A percentile compares a stretch with the other conserved stretches of the same genome.
Evolutionary conservation across 352 stramenopile species (phyloP).

Genomic region (Globisporangium viniferum): DNA sequence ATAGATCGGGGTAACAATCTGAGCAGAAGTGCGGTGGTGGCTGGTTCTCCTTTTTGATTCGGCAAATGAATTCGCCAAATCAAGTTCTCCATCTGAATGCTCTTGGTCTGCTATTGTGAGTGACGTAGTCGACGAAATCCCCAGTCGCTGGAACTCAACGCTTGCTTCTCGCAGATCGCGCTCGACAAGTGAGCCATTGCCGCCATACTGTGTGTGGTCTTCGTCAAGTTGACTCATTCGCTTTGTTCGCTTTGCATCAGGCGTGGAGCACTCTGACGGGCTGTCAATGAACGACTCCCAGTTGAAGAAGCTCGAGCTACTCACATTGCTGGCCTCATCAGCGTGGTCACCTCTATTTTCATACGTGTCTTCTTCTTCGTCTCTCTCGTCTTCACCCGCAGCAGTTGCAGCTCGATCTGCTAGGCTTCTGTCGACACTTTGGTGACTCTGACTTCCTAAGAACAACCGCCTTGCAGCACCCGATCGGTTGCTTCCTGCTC

Average conservation of each 20-base stretch:
- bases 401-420: background rate
- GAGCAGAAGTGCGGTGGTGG: background rate
- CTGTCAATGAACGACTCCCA: constrained; percentile 70
- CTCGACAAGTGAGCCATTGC: background rate
- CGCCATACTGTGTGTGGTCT: background rate
- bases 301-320: constrained; percentile 33
- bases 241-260: constrained; percentile 22
- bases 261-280: constrained; percentile 32
- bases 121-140: background rate
- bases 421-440: background rate
- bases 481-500: background rate
- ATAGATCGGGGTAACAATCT: background rate
- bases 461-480: constrained; percentile 7
- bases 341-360: background rate
- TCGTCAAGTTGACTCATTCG: constrained; percentile 12
- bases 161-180: constrained; percentile 3
- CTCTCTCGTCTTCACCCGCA: background rate
- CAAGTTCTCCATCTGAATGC: background rate
- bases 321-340: constrained; percentile 16
- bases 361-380: background rate
- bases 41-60: background rate
- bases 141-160: constrained; percentile 3
- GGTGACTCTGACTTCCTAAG: background rate
- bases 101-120: background rate
- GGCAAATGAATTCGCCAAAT: constrained; percentile 7